Percentiles rank a stretch among this genome's conserved stretches.
These are phyloP conservation scores for Acacia concinna DNA, from an alignment of 331 rosid genomes.

Conservation along the genomic window DNA sequence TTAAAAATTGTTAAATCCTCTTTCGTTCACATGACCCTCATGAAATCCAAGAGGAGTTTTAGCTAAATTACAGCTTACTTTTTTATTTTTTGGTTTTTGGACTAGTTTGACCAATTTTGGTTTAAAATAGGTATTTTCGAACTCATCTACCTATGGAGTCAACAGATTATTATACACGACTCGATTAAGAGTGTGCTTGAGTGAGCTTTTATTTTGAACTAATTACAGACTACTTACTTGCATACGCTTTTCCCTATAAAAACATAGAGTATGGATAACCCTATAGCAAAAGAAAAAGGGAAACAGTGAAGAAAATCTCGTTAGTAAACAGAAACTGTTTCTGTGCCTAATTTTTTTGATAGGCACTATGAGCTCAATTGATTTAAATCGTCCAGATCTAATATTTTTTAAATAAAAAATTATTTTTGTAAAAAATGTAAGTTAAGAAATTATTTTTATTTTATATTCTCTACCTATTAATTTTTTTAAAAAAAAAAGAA, in stretches of 20 bases:
- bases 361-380: too few relatives aligned
- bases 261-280: not conserved
- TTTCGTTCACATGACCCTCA: not conserved
- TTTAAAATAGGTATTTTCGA: not conserved
- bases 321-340: too few relatives aligned
- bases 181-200: not conserved
- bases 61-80: not conserved
- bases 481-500: too few relatives aligned
- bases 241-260: not conserved
- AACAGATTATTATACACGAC: not conserved
- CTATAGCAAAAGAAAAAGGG: not conserved
- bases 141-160: not conserved
- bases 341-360: too few relatives aligned
- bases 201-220: not conserved
- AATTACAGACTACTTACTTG: not conserved
- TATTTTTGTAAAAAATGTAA: too few relatives aligned
- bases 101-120: not conserved
- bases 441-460: too few relatives aligned
- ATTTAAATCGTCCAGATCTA: too few relatives aligned
- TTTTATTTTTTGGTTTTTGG: not conserved
- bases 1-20: not conserved
- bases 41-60: not conserved
- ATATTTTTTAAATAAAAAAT: too few relatives aligned
- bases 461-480: too few relatives aligned
- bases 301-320: not conserved